Conservation (phyloP, 1,284 basidiomycete genomes). For the Irpex rosettiformis region DNA sequence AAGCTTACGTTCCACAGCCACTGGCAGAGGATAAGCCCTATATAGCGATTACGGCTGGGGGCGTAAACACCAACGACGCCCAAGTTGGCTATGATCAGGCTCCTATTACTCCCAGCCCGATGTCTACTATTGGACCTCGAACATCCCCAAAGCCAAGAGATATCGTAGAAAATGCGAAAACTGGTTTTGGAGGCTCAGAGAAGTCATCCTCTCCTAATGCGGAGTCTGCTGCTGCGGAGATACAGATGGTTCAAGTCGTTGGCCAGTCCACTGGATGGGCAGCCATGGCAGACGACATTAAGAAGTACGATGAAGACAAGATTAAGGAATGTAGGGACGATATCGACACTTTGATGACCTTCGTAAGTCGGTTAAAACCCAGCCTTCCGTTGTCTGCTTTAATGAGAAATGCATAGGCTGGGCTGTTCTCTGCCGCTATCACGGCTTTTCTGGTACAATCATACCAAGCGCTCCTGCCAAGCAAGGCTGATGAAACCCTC, state of each 20-base stretch:
- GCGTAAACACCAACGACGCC: no score
- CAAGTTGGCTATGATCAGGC: no score
- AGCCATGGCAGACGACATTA: not conserved
- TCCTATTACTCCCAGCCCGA: no score
- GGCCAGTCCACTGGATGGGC: not conserved
- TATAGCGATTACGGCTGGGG: no score
- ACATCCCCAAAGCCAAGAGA: no score
- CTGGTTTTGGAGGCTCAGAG: no score
- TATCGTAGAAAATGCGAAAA: no score
- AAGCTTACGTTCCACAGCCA: not conserved
- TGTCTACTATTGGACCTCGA: no score
- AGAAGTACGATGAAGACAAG: not conserved
- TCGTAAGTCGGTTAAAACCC: not conserved
- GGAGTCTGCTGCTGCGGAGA: no score
- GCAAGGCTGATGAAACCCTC: not conserved
- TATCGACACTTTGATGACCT: constrained; percentile 3
- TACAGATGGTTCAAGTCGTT: not conserved
- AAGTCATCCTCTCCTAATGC: no score
- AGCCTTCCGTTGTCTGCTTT: not conserved
- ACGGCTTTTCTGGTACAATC: constrained; percentile 16
- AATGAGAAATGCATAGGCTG: constrained; percentile 3
- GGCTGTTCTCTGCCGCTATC: constrained; percentile 16
- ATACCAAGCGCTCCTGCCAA: constrained; percentile 6
- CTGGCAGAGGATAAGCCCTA: no score
- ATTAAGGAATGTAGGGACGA: constrained; percentile 1